Evolutionary conservation across 2,329 filamentous ascomycete species (phyloP).

Genomic region (Fusarium sacchari): DNA sequence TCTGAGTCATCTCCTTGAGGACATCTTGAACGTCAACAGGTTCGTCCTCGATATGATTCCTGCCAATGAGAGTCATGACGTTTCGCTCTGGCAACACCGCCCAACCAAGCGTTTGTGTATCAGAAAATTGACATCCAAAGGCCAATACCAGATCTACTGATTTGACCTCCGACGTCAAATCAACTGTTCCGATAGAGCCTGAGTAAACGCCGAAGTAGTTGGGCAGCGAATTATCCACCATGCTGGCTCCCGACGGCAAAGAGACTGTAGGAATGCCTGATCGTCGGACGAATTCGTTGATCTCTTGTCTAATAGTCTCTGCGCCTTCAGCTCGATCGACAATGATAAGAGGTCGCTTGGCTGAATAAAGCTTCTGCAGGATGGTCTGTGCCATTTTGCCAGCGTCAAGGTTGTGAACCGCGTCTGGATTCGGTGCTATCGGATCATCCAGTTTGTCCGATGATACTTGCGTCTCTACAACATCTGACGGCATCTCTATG

Average conservation of each 20-base stretch:
- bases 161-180: neutral
- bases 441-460: neutral
- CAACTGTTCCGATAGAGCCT: neutral
- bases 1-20: neutral
- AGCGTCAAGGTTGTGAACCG: fast-evolving
- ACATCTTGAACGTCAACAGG: neutral
- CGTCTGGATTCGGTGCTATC: fast-evolving
- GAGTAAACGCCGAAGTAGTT: slow-evolving; percentile 18
- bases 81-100: neutral
- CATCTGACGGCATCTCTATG: slow-evolving; percentile 10
- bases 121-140: slow-evolving; percentile 17
- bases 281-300: neutral
- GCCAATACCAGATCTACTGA: slow-evolving; percentile 10
- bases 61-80: neutral
- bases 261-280: neutral
- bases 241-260: neutral
- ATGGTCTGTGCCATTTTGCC: neutral
- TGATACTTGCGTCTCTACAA: neutral
- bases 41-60: neutral
- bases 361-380: neutral
- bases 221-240: neutral
- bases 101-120: slow-evolving; percentile 26
- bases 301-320: neutral
- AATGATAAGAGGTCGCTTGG: neutral
- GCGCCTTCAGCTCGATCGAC: neutral